Percentiles rank a stretch among this genome's conserved stretches.
Evolutionary conservation across 345 rosid genomes (phyloP).

Genomic region (Dipteronia sinensis): DNA sequence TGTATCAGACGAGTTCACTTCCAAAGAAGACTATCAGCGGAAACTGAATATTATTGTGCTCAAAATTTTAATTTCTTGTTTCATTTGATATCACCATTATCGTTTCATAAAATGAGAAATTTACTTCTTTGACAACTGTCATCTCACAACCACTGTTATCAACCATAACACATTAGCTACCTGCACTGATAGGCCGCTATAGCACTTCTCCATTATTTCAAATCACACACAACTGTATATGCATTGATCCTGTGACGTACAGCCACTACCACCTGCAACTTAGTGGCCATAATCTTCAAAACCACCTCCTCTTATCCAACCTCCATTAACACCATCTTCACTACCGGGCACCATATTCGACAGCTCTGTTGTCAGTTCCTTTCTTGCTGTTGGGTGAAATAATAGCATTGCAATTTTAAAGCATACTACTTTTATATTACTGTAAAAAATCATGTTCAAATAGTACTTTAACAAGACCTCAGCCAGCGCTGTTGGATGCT

Average conservation of each 20-base stretch:
- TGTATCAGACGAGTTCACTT: background rate
- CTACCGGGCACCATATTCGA: background rate
- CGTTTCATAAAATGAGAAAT: background rate
- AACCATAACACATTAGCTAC: background rate
- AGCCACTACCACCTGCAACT: background rate
- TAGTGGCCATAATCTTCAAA: background rate
- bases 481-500: background rate
- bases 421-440: background rate
- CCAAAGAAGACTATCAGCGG: background rate
- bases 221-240: background rate
- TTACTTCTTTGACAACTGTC: background rate
- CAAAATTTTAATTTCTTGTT: background rate
- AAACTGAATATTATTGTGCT: background rate
- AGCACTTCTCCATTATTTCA: background rate
- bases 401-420: background rate
- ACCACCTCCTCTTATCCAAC: background rate
- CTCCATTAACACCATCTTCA: background rate
- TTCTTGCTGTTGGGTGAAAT: constrained; percentile 2
- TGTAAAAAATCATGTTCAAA: constrained; percentile 2
- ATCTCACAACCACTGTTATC: background rate
- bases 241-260: background rate
- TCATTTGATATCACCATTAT: background rate
- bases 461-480: background rate
- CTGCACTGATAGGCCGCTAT: background rate
- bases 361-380: background rate